Percentiles rank a stretch among this genome's conserved stretches.
phyloP scores from a whole-genome alignment of 2,329 filamentous ascomycete genomes.

The Aureobasidium sp. region DNA sequence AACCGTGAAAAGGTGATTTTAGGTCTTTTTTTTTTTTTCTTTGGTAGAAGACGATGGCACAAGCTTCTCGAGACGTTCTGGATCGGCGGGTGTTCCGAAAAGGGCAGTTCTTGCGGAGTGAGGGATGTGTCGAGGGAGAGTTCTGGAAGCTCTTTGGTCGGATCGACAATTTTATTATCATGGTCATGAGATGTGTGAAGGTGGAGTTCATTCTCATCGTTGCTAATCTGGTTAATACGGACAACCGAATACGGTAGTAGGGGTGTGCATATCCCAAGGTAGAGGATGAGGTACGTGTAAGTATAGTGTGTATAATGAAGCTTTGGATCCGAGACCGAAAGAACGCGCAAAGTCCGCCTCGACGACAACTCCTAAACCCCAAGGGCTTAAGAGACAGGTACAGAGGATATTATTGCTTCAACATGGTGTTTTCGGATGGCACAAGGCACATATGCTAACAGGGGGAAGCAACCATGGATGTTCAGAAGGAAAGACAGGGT shows the following conservation, averaged over 20 bases:
- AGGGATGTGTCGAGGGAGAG: background rate
- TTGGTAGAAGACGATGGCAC: background rate
- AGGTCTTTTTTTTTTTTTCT: no score
- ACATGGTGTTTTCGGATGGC: background rate
- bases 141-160: background rate
- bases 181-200: background rate
- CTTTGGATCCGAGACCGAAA: background rate
- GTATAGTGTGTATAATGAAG: no score
- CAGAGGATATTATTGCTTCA: no score
- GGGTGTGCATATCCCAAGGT: no score
- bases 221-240: no score
- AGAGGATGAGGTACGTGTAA: no score
- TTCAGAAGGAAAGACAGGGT: background rate
- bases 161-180: background rate
- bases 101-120: background rate
- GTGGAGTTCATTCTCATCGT: no score
- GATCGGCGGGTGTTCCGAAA: background rate
- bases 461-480: no score
- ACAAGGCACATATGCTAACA: background rate
- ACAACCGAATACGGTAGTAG: no score
- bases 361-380: no score
- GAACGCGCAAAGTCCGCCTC: background rate
- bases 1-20: no score
- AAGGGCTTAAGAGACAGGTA: no score
- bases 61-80: background rate